Conservation (phyloP, 345 rosid species). For the Eutrema heterophyllum region DNA sequence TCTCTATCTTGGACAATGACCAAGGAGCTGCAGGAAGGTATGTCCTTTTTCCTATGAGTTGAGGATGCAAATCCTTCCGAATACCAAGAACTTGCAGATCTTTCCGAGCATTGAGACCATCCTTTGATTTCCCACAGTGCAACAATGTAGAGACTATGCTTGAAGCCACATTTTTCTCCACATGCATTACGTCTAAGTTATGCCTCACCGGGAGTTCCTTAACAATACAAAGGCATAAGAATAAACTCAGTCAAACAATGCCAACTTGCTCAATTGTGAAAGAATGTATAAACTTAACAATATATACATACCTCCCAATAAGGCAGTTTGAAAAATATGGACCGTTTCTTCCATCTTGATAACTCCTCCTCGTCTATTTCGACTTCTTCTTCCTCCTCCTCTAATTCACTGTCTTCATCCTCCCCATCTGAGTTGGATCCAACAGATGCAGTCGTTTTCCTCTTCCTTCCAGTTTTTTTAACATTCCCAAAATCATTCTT, state of each 20-base stretch:
- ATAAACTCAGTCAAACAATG: not conserved
- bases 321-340: not conserved
- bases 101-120: not conserved
- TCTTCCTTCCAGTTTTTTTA: not conserved
- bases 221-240: not conserved
- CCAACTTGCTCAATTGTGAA: not conserved
- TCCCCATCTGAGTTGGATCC: not conserved
- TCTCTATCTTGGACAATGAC: not conserved
- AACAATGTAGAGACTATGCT: not conserved
- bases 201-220: not conserved
- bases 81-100: not conserved
- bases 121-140: not conserved
- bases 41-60: not conserved
- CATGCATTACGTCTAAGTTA: not conserved
- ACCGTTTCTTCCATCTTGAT: not conserved
- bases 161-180: not conserved
- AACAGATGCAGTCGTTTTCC: not conserved
- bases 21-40: not conserved
- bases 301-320: not conserved
- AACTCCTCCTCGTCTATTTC: not conserved
- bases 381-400: not conserved
- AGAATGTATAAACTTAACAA: not conserved
- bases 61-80: not conserved
- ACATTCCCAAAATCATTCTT: not conserved
- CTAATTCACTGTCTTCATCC: not conserved